phyloP scores from a whole-genome alignment of 1,139 yeast genomes.

The Hemisphaericaspora xylofermentans region DNA sequence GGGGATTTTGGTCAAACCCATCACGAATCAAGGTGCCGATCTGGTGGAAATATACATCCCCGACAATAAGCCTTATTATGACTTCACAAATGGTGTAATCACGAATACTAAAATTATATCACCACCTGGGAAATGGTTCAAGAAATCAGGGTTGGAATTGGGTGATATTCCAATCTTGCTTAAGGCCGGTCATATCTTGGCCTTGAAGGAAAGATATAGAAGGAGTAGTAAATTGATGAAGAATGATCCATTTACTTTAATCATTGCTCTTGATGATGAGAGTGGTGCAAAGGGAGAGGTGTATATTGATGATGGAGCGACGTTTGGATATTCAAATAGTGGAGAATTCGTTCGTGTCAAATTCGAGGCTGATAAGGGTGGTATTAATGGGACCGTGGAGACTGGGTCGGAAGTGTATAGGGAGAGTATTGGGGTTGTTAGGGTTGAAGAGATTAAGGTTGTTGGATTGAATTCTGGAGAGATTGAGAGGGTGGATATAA shows the following conservation, averaged over 20 bases:
- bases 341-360: constrained; percentile 47
- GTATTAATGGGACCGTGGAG: constrained; percentile 10
- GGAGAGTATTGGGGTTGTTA: constrained; percentile 24
- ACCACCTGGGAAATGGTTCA: no score
- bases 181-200: constrained; percentile 75
- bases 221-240: constrained; percentile 76
- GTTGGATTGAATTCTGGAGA: constrained; percentile 7
- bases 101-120: constrained; percentile 5
- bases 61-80: constrained; percentile 60
- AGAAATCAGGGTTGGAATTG: constrained; percentile 32
- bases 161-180: constrained; percentile 69
- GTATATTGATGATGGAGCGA: constrained; percentile 83
- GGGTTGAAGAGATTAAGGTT: constrained; percentile 59
- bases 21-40: constrained; percentile 55
- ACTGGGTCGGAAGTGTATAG: constrained; percentile 4
- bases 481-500: constrained; percentile 24
- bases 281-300: constrained; percentile 54
- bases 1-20: constrained; percentile 81
- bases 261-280: constrained; percentile 54
- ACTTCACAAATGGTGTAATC: constrained; percentile 42
- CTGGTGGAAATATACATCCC: constrained; percentile 60
- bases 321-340: constrained; percentile 54
- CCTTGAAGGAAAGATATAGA: constrained; percentile 71
- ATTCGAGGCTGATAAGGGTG: constrained; percentile 23
- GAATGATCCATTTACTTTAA: constrained; percentile 79